Conservation (phyloP, 2,329 filamentous ascomycete species). For the Calonectria hongkongensis region DNA sequence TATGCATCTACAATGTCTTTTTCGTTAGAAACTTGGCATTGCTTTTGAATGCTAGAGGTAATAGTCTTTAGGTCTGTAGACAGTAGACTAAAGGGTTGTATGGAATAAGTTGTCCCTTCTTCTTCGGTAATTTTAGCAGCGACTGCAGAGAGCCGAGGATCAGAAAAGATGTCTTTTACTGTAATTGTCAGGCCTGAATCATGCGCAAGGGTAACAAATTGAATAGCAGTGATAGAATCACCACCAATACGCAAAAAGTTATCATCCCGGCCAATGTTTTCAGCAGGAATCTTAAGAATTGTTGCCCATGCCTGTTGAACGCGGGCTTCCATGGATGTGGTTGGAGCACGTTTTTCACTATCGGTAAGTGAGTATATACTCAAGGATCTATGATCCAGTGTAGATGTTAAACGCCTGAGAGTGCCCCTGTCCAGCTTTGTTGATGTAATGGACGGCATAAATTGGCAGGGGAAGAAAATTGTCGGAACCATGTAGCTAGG, state of each 20-base stretch:
- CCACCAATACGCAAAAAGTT: slow-evolving; percentile 14
- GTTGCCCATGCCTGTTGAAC: slow-evolving; percentile 7
- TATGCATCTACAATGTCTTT: not conserved
- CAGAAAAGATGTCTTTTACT: slow-evolving; percentile 2
- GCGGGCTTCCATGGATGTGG: not conserved
- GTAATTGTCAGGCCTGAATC: not conserved
- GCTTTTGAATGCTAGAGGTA: not conserved
- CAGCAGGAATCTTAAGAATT: slow-evolving; percentile 2
- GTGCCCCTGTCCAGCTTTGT: not conserved
- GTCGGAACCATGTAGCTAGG: slow-evolving; percentile 15
- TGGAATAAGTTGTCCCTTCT: not conserved
- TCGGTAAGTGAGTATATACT: not conserved
- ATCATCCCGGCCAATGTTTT: not conserved
- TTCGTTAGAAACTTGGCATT: not conserved
- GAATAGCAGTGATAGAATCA: slow-evolving; percentile 22
- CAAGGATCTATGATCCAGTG: not conserved
- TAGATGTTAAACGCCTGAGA: not conserved
- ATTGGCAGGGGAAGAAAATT: slow-evolving; percentile 7
- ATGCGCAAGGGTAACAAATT: slow-evolving; percentile 13
- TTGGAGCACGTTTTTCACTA: not conserved
- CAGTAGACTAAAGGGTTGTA: not conserved
- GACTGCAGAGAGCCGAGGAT: not conserved
- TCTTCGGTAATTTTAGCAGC: not conserved
- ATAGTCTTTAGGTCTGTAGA: not conserved
- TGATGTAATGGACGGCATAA: slow-evolving; percentile 16